phyloP scores from a whole-genome alignment of 768 basidiomycete genomes.

The Tricholoma matsutake region DNA sequence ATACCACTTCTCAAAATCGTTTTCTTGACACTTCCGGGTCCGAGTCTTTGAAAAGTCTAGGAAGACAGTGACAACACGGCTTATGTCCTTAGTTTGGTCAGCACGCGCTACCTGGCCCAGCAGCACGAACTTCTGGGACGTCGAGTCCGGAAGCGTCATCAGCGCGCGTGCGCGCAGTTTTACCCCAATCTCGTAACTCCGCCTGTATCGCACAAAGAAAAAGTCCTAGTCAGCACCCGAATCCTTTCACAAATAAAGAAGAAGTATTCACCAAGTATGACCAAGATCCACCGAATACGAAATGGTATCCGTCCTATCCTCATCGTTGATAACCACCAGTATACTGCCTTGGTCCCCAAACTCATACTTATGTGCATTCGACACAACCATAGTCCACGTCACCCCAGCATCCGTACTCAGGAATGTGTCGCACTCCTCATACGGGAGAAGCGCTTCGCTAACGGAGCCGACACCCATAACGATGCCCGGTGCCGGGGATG shows the following conservation, averaged over 20 bases:
- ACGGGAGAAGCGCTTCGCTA: slow-evolving; percentile 62
- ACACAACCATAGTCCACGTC: slow-evolving; percentile 75
- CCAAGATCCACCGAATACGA: slow-evolving; percentile 84
- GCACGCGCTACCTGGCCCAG: slow-evolving; percentile 71
- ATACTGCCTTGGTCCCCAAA: slow-evolving; percentile 90
- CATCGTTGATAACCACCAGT: slow-evolving; percentile 80
- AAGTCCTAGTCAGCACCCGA: neutral
- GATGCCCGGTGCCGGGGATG: slow-evolving; percentile 90
- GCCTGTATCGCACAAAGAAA: slow-evolving; percentile 43
- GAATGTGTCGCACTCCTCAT: slow-evolving; percentile 92
- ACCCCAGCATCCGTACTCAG: slow-evolving; percentile 87
- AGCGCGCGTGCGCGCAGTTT: slow-evolving; percentile 70
- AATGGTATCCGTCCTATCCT: slow-evolving; percentile 65
- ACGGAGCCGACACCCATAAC: slow-evolving; percentile 97
- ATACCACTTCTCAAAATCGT: slow-evolving; percentile 88
- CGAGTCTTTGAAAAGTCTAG: slow-evolving; percentile 79
- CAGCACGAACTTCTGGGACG: slow-evolving; percentile 93
- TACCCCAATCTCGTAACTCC: slow-evolving; percentile 64
- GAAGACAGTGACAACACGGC: slow-evolving; percentile 68
- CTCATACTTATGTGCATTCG: slow-evolving; percentile 89
- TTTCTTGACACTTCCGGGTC: slow-evolving; percentile 60
- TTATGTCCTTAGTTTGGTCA: slow-evolving; percentile 49
- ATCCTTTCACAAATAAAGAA: neutral
- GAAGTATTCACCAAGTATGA: slow-evolving; percentile 63
- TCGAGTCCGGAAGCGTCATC: slow-evolving; percentile 92